Percentiles rank a stretch among this genome's conserved stretches.
These are phyloP conservation scores for Tritrichomonas foetus DNA, from an alignment of 208 protist species.

Conservation along the genomic window DNA sequence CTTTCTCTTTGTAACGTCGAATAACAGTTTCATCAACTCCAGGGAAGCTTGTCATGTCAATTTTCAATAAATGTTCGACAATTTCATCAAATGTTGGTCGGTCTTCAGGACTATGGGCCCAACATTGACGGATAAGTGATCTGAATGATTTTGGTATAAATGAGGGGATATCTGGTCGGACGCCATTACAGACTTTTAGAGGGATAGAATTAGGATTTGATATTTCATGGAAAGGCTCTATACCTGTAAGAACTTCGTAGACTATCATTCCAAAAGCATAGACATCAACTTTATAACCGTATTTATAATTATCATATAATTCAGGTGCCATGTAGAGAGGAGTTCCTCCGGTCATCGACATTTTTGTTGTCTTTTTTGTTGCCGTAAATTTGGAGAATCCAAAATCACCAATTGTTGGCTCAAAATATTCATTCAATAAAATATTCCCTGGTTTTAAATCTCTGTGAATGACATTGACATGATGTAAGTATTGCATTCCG, in stretches of 20 bases:
- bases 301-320: neutral
- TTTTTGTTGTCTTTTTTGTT: neutral
- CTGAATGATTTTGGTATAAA: neutral
- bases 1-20: no score
- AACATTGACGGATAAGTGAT: neutral
- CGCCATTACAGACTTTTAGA: neutral
- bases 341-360: neutral
- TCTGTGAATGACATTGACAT: neutral
- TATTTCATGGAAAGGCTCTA: neutral
- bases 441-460: constrained; percentile 10
- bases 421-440: neutral
- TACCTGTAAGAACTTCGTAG: neutral
- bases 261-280: neutral
- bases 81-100: neutral
- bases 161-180: neutral
- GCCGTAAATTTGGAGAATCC: neutral
- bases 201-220: neutral
- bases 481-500: constrained; percentile 18
- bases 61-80: neutral
- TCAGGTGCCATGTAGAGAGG: constrained; percentile 5
- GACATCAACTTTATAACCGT: neutral
- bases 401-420: neutral
- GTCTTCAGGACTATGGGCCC: neutral
- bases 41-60: no score
- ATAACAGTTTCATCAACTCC: no score